Evolutionary conservation across 805 yeast genomes (phyloP).

Genomic region (Lachancea meyersii): DNA sequence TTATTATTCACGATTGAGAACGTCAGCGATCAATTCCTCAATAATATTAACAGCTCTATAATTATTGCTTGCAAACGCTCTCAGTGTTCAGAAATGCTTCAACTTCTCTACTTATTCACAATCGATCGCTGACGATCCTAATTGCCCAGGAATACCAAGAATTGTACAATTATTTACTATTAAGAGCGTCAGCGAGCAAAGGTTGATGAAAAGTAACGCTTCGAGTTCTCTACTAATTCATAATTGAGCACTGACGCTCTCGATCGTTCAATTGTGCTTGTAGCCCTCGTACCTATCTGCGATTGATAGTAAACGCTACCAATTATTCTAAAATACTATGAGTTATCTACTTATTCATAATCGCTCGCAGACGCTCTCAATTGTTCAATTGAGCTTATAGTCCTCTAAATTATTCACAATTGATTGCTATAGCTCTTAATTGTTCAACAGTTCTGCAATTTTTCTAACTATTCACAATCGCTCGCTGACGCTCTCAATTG

Average conservation of each 20-base stretch:
- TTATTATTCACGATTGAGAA: neutral
- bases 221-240: no score
- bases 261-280: neutral
- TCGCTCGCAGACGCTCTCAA: neutral
- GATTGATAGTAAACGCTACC: neutral
- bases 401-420: neutral
- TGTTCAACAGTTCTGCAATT: neutral
- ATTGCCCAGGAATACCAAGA: neutral
- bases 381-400: neutral
- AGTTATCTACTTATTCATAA: neutral
- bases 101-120: neutral
- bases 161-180: no score
- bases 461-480: neutral
- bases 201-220: no score
- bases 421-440: neutral
- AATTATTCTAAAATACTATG: neutral
- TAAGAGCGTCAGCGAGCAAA: no score
- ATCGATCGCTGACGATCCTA: neutral
- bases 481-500: neutral
- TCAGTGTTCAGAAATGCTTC: no score
- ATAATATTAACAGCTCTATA: no score
- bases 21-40: neutral
- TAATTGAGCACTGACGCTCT: neutral
- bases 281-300: neutral
- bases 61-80: no score